Percentiles rank a stretch among this genome's conserved stretches.
These are phyloP conservation scores for Ceriops zippeliana DNA, from an alignment of 345 rosid species.

Conservation along the genomic window DNA sequence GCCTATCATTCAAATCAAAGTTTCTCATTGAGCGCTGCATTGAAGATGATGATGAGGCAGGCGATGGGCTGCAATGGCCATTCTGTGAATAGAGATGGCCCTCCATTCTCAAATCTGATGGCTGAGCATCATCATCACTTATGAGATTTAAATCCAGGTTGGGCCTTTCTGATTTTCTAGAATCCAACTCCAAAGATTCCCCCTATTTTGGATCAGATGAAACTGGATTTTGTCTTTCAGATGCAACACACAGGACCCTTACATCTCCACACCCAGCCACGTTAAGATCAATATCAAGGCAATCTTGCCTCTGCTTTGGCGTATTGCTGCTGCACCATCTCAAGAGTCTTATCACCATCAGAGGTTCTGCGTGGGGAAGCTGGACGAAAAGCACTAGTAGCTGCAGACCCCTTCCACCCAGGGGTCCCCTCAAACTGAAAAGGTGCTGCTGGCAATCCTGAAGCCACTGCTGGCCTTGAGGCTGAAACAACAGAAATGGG, in stretches of 20 bases:
- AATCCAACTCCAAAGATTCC: constrained; percentile 57
- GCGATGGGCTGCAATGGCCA: constrained; percentile 68
- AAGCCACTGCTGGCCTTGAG: constrained; percentile 51
- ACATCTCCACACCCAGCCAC: constrained; percentile 73
- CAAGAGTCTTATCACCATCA: constrained; percentile 31
- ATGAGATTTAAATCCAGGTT: constrained; percentile 71
- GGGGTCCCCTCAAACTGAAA: constrained; percentile 63
- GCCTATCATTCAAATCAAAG: constrained; percentile 89
- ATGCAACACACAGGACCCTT: constrained; percentile 34
- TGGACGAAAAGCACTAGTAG: constrained; percentile 69
- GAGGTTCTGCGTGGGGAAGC: constrained; percentile 58
- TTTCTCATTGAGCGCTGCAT: constrained; percentile 60
- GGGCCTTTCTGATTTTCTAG: constrained; percentile 56
- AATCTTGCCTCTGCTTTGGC: constrained; percentile 43
- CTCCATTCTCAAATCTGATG: constrained; percentile 47
- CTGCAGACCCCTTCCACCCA: constrained; percentile 75
- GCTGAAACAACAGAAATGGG: constrained; percentile 53
- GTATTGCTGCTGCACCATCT: constrained; percentile 34
- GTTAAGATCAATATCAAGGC: constrained; percentile 79
- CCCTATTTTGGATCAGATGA: constrained; percentile 48
- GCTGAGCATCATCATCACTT: constrained; percentile 59
- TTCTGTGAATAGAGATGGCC: constrained; percentile 42
- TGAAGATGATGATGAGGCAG: constrained; percentile 70
- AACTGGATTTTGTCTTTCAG: constrained; percentile 46
- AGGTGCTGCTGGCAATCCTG: constrained; percentile 56